Base-by-base conservation (phyloP, 768 basidiomycete genomes). In the Cystofilobasidium ferigula region DNA sequence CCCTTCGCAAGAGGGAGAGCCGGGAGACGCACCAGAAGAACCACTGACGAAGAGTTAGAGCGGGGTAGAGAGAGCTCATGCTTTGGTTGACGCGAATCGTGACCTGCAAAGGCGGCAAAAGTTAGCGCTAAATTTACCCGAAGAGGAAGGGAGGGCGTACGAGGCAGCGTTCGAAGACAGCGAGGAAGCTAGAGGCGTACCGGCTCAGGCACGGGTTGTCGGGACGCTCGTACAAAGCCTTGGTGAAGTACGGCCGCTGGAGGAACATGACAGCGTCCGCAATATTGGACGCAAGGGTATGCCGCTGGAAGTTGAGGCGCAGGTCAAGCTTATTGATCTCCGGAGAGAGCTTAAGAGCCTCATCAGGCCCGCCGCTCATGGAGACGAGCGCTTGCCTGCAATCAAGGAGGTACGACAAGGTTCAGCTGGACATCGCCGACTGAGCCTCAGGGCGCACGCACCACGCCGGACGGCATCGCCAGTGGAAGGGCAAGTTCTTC, bases 131-230 rank as follows among this genome's bases (percentile, higher is more conserved):
- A 48, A 20, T 3, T 24, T 48, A 7, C 47, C 3, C n/a, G 47
- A 16, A 4, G 47, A 10, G 22, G 22, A 10, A 13, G 24, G 22
- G 47, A 26, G 26, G 20, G 47, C 51, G 3, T 13, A 54, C 51
- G 18, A 54, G 30, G 20, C 51, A 54, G 28, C 51, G 51, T 18
- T 54, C 51, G 30, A 54, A 54, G 28, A 54, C 51, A 6, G 51
- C 51, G 26, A 54, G 51, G 28, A 54, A 54, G 30, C 51, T 54
- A 26, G 51, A 54, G 13, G 51, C 51, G 51, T 54, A 54, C 30
- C 32, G 28, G 51, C 51, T 54, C 51, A 22, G 30, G 16, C 51
- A 54, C 1, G 51, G 51, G 30, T 54, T 22, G 16, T 6, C 5
- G 9, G 51, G 51, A 2, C 5, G 9, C 30, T 54, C 28, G n/a